These are phyloP conservation scores for Xerophyta viscosa DNA, from an alignment of 106 monocot species.

Conservation along the genomic window DNA sequence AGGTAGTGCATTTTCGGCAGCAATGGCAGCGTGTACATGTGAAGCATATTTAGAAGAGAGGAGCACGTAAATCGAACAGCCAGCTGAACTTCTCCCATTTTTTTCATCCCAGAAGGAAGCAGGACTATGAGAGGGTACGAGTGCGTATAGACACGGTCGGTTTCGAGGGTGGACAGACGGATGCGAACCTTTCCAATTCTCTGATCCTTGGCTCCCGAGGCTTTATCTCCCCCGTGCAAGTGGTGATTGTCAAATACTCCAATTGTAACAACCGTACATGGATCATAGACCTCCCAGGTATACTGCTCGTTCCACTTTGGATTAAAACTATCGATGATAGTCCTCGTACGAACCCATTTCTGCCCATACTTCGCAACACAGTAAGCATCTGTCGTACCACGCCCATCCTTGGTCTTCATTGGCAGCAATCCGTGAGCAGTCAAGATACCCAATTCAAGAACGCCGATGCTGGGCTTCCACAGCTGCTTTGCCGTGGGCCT, in stretches of 20 bases:
- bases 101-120: conserved; percentile 17
- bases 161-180: conserved; percentile 16
- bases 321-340: conserved; percentile 1
- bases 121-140: conserved; percentile 17
- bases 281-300: conserved; percentile 22
- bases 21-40: conserved; percentile 8
- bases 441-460: conserved; percentile 13
- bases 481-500: conserved; percentile 12
- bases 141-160: conserved; percentile 10
- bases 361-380: conserved; percentile 16
- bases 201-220: background rate
- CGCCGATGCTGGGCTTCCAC: conserved; percentile 9
- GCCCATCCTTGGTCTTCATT: conserved; percentile 10
- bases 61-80: conserved; percentile 18
- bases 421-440: conserved; percentile 9
- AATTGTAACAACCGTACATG: conserved; percentile 18
- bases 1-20: conserved; percentile 19
- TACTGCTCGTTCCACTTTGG: conserved; percentile 26
- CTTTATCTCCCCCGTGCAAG: background rate
- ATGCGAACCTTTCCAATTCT: conserved; percentile 19
- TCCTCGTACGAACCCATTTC: conserved; percentile 17
- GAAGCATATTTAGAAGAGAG: conserved; percentile 4
- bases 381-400: conserved; percentile 12
- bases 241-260: conserved; percentile 19
- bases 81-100: conserved; percentile 18